Conservation (phyloP, 768 basidiomycete species). For the Cystobasidium ongulense region DNA sequence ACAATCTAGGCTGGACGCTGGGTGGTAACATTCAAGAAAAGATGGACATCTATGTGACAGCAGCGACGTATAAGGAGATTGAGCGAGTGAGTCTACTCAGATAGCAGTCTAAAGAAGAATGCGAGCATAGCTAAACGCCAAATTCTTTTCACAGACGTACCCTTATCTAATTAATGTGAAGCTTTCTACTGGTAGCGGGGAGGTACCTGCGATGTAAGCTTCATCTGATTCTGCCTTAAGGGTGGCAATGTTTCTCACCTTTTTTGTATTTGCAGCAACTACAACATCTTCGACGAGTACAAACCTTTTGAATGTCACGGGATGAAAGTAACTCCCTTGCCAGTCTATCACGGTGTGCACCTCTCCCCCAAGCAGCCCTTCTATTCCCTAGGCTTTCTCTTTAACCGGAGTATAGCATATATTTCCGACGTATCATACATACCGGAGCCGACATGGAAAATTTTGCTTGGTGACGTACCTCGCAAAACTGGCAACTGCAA, state of each 20-base stretch:
- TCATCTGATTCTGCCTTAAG: background rate
- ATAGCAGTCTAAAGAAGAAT: too few relatives aligned
- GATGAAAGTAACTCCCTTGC: constrained; percentile 43
- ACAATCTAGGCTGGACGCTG: constrained; percentile 67
- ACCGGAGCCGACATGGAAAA: constrained; percentile 50
- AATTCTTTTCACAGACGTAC: constrained; percentile 58
- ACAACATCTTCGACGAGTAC: constrained; percentile 60
- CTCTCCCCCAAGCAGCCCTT: constrained; percentile 37
- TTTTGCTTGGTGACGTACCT: background rate
- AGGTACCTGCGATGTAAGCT: constrained; percentile 64
- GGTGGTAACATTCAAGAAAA: constrained; percentile 57
- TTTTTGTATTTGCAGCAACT: constrained; percentile 50
- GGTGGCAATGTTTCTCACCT: too few relatives aligned
- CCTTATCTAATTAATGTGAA: constrained; percentile 72
- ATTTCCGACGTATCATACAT: constrained; percentile 75
- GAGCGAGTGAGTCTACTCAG: constrained; percentile 46
- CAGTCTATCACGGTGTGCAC: constrained; percentile 38
- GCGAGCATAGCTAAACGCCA: too few relatives aligned
- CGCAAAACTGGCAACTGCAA: background rate
- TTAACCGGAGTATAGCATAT: constrained; percentile 60
- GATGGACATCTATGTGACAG: constrained; percentile 67
- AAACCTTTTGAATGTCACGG: constrained; percentile 40
- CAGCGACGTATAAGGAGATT: constrained; percentile 59
- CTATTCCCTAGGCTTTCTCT: constrained; percentile 42
- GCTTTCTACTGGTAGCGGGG: constrained; percentile 53